Base-by-base conservation (phyloP, 805 yeast genomes). In the Hanseniaspora clermontiae region DNA sequence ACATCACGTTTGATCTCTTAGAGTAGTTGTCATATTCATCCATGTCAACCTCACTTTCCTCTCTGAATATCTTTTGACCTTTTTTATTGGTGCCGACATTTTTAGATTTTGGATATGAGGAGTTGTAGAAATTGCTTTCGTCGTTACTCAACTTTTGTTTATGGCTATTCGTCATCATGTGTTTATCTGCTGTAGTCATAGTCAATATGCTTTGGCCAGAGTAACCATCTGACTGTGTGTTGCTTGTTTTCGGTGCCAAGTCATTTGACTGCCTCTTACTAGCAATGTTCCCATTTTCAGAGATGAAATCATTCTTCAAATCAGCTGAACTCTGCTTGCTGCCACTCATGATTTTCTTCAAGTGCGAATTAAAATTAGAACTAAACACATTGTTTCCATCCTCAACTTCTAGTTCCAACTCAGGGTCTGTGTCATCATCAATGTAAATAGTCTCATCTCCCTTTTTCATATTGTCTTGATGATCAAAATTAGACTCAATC, bases 311-410 rank as follows among this genome's bases (percentile, higher is more conserved):
- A 10, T n/a, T 24, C 24, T 42, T 46, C 12, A 32, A 5, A 1
- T 46, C 39, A 1, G 49, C n/a, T 8, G 49, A 32, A 10, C 20
- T 34, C 11, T 46, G 38, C 29, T 45, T 36, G 9, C 51, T 20
- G 20, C 34, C 51, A 46, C 51, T 53, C 57, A 53, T 53, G 10
- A 53, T 53, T 14, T 46, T 53, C 4, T 53, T 53, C 36, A 53
- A 46, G 31, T 53, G 57, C 29, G 39, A 46, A 19, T 53, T 53
- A 24, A 53, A 68, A 57, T 67, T 68, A 52, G 68, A 67, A 66
- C 67, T 67, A 0, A 71, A 67, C 10, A 61, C 67, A n/a, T 60
- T 59, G 58, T 67, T 70, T 20, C 62, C 65, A 19, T 61, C 63
- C 20, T 64, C 38, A 36, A 36, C 58, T 20, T 60, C 62, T 11